Percentiles rank a stretch among this genome's conserved stretches.
Conservation (phyloP, 257 asterid genomes). For the Leptodermis oblonga region DNA sequence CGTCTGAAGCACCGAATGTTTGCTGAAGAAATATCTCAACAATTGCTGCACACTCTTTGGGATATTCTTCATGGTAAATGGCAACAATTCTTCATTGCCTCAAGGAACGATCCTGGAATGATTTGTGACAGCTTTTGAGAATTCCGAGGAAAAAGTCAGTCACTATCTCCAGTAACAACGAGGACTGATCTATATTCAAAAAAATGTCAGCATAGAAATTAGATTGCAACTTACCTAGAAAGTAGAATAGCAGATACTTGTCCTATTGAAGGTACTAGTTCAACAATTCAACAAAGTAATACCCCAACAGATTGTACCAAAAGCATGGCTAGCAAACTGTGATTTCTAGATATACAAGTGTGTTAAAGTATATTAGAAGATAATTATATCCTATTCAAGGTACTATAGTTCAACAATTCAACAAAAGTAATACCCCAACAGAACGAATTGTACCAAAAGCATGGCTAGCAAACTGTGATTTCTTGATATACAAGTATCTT, state of each 20-base stretch:
- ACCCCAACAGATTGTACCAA: background rate
- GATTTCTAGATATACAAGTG: background rate
- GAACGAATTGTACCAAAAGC: background rate
- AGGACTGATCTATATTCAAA: constrained; percentile 37
- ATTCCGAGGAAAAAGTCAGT: constrained; percentile 94
- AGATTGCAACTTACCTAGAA: no score
- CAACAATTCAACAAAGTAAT: background rate
- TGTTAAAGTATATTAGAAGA: no score
- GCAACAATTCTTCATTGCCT: constrained; percentile 78
- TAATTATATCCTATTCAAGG: no score
- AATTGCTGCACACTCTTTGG: constrained; percentile 63
- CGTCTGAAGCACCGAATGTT: constrained; percentile 45
- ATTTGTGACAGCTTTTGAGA: constrained; percentile 68
- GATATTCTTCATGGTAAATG: constrained; percentile 92
- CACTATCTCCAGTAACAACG: constrained; percentile 79
- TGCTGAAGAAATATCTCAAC: constrained; percentile 55
- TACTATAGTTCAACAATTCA: background rate
- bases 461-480: background rate
- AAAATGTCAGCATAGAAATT: constrained; percentile 14
- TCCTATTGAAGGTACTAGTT: background rate
- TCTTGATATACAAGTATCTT: no score
- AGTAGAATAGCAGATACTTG: background rate
- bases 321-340: background rate
- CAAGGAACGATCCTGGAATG: constrained; percentile 71
- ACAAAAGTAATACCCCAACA: no score